Percentiles rank a stretch among this genome's conserved stretches.
Conservation (phyloP, 73 alveolate species). For the Tetrahymena borealis region DNA sequence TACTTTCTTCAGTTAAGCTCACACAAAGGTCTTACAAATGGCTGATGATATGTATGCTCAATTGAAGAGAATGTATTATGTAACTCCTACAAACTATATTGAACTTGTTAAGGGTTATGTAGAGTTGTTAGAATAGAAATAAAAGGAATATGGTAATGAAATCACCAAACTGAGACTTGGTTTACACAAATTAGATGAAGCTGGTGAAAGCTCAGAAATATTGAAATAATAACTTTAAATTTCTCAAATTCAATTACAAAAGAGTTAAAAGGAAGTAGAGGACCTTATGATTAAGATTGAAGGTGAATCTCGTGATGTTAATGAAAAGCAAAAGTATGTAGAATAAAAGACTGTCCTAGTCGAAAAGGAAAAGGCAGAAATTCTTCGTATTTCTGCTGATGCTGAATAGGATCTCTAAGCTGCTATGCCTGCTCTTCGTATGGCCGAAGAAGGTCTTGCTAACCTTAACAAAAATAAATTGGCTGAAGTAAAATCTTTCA, state of each 20-base stretch:
- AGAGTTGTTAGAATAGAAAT: conserved; percentile 68
- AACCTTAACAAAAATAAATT: conserved; percentile 83
- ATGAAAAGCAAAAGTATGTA: conserved; percentile 84
- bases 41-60: conserved; percentile 85
- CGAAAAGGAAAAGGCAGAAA: conserved; percentile 91
- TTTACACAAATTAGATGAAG: conserved; percentile 96
- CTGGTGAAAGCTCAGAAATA: conserved; percentile 92
- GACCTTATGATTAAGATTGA: conserved; percentile 90
- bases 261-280: conserved; percentile 87
- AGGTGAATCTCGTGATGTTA: conserved; percentile 89
- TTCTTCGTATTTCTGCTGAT: conserved; percentile 94
- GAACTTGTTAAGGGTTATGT: conserved; percentile 93
- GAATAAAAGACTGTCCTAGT: conserved; percentile 83
- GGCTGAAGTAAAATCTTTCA: conserved; percentile 89
- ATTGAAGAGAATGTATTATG: conserved; percentile 96
- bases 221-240: conserved; percentile 90
- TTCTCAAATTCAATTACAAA: conserved; percentile 85
- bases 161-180: conserved; percentile 96
- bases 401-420: conserved; percentile 72
- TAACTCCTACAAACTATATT: conserved; percentile 98
- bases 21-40: conserved; percentile 65
- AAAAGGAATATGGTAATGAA: conserved; percentile 81
- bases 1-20: conserved; percentile 57
- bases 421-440: conserved; percentile 93
- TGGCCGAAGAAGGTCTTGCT: conserved; percentile 89